These are phyloP conservation scores for Corynespora cassiicola DNA, from an alignment of 2,329 filamentous ascomycete genomes.

Conservation along the genomic window DNA sequence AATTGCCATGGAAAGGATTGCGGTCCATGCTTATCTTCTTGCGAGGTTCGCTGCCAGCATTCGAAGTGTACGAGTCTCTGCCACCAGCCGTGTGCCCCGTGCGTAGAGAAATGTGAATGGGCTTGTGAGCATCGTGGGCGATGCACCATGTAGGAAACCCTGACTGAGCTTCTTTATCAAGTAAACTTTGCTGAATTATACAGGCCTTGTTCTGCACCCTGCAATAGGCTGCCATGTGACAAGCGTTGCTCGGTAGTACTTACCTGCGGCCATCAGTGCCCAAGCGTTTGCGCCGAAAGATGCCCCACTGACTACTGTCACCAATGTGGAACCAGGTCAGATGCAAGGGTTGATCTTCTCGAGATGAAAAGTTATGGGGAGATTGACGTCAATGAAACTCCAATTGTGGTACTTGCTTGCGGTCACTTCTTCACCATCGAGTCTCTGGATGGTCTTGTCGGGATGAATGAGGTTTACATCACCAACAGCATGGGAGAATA, in stretches of 20 bases:
- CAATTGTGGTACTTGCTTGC: slow-evolving; percentile 33
- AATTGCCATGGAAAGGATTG: slow-evolving; percentile 37
- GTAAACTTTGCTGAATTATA: no score
- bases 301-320: slow-evolving; percentile 32
- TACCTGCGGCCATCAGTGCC: slow-evolving; percentile 40
- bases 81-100: slow-evolving; percentile 42
- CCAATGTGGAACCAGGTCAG: slow-evolving; percentile 22
- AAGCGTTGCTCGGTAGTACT: slow-evolving; percentile 32
- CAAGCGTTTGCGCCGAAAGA: slow-evolving; percentile 35
- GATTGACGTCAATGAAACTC: slow-evolving; percentile 34
- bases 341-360: slow-evolving; percentile 32
- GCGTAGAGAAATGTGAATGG: slow-evolving; percentile 40
- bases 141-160: no score
- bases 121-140: slow-evolving; percentile 39
- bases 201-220: slow-evolving; percentile 44
- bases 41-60: slow-evolving; percentile 38
- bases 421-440: slow-evolving; percentile 41
- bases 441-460: slow-evolving; percentile 35
- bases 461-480: slow-evolving; percentile 32
- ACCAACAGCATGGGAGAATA: slow-evolving; percentile 21
- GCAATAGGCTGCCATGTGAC: slow-evolving; percentile 37
- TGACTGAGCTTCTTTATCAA: no score
- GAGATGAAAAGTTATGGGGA: slow-evolving; percentile 28
- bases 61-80: slow-evolving; percentile 28
- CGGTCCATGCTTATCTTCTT: slow-evolving; percentile 24